Evolutionary conservation across 345 rosid genomes (phyloP), one percentile per base, ranked within the genome.

Genomic region (Trapa bicornis): DNA sequence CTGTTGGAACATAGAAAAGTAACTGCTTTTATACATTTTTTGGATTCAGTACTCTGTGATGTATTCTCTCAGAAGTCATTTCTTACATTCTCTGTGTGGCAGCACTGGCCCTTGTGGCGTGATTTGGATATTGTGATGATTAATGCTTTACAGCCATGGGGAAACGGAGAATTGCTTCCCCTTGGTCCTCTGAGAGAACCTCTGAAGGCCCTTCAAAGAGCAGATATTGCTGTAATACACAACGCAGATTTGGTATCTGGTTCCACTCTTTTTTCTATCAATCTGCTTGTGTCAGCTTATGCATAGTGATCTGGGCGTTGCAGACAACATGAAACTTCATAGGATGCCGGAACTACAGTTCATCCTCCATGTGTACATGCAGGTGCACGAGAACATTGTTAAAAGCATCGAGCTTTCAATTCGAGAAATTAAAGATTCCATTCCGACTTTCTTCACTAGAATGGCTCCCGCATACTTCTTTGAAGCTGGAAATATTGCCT

Each of bases 141-240:
- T 71, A 91, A 91, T 47, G 92, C 87, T 64, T 61, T 91, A 68
- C 70, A 68, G 73, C 94, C 87, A 0, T 91, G 94, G 94, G 97
- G 97, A 76, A 91, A 89, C 68, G 37, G 72, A 68, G 73, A 70
- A 32, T 75, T 87, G 66, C 68, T 86, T 66, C 97, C 97, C 5
- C 84, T 82, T 70, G 96, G 97, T 66, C 97, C 97, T 37, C 77
- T 91, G 60, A 80, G 96, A 71, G 96, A 91, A 78, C 86, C 97
- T 75, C 70, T 89, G 74, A 69, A 37, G 39, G 91, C 92, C 14
- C 79, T 91, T 39, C 68, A 45, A 48, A 77, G 89, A 56, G 97
- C 87, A 69, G 86, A 88, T 77, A 57, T 85, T 75, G 86, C 75
- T 75, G 83, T 89, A 67, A 67, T 89, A 60, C 94, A 89, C 72